Percentiles rank a stretch among this genome's conserved stretches.
These are phyloP conservation scores for Fagopyrum esculentum DNA, from an alignment of 148 eudicot species.

Conservation along the genomic window DNA sequence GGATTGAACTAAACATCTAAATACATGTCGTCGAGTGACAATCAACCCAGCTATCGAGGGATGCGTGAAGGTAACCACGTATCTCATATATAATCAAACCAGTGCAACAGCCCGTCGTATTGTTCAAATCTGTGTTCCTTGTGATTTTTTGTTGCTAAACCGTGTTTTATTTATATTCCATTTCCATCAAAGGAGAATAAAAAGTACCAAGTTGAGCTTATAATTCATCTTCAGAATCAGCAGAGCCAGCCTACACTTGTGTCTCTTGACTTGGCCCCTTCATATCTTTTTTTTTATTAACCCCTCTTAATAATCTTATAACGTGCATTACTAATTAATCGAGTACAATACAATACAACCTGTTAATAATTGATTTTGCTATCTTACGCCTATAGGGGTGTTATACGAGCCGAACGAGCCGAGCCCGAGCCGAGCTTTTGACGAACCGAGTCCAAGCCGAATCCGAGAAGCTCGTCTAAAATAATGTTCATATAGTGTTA, in stretches of 20 bases:
- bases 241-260: neutral
- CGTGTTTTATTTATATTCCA: neutral
- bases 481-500: too few relatives aligned
- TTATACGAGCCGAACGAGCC: too few relatives aligned
- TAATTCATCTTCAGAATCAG: neutral
- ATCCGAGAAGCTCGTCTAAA: too few relatives aligned
- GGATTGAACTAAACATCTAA: too few relatives aligned
- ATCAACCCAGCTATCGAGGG: too few relatives aligned
- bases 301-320: neutral
- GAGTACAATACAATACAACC: neutral
- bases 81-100: too few relatives aligned
- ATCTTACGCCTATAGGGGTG: neutral
- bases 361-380: neutral
- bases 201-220: slow-evolving; percentile 2
- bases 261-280: neutral
- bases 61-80: too few relatives aligned
- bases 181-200: neutral
- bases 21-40: too few relatives aligned
- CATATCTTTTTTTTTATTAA: slow-evolving; percentile 1
- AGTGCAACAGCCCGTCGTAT: too few relatives aligned
- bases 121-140: too few relatives aligned
- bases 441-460: too few relatives aligned
- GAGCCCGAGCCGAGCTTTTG: too few relatives aligned
- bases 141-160: neutral
- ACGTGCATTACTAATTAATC: neutral